A percentile compares a stretch with the other conserved stretches of the same genome.
Evolutionary conservation across 768 basidiomycete species (phyloP).

Genomic region (Xerocomellus amylosporus): DNA sequence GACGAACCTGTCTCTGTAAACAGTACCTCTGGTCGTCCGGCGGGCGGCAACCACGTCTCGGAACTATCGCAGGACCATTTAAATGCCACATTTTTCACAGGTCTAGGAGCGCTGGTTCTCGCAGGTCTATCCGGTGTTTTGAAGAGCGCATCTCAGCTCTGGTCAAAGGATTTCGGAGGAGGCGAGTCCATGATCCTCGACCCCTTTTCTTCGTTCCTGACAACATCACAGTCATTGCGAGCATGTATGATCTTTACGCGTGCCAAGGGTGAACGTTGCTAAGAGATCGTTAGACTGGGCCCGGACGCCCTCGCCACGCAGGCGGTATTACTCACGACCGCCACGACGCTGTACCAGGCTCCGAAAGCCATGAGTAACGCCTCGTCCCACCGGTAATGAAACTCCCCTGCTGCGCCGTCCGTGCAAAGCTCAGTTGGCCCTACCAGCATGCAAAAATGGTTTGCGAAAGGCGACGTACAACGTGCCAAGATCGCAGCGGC

Average conservation of each 20-base stretch:
- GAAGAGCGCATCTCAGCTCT: conserved; percentile 28
- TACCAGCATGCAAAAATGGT: conserved; percentile 24
- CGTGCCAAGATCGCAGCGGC: conserved; percentile 18
- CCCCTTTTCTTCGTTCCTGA: conserved; percentile 1
- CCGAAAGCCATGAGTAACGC: conserved; percentile 19
- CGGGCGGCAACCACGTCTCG: background rate
- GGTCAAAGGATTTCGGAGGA: conserved; percentile 30
- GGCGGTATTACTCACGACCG: conserved; percentile 24
- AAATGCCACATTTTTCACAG: conserved; percentile 11
- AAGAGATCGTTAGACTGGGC: conserved; percentile 16
- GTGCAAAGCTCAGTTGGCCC: background rate
- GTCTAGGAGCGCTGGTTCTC: conserved; percentile 12
- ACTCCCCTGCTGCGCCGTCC: background rate
- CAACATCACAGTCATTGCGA: conserved; percentile 16
- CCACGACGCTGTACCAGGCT: conserved; percentile 23
- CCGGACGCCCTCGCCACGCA: conserved; percentile 26
- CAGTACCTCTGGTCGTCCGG: background rate
- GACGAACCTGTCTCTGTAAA: conserved; percentile 6
- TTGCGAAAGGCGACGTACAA: conserved; percentile 14
- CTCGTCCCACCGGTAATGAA: conserved; percentile 28
- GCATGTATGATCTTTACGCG: conserved; percentile 18
- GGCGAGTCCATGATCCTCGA: conserved; percentile 8
- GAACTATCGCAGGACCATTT: background rate
- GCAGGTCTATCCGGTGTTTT: conserved; percentile 20
- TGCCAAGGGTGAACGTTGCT: conserved; percentile 1